Evolutionary conservation across 1,139 yeast genomes (phyloP).

Genomic region (Yamadazyma conglobata): DNA sequence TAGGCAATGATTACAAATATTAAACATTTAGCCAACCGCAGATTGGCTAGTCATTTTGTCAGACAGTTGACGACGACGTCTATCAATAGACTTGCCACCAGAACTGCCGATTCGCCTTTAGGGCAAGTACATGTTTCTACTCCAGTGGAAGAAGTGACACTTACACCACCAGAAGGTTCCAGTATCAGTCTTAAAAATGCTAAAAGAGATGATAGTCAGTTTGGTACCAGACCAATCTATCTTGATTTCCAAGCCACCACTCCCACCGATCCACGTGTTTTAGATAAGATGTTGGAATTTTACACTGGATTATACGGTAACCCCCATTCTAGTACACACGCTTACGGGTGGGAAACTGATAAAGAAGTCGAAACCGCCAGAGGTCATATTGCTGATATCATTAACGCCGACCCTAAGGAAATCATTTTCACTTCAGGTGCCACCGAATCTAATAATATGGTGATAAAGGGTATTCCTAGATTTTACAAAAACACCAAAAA

Average conservation of each 20-base stretch:
- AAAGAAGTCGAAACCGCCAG: constrained; percentile 88
- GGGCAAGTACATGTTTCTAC: constrained; percentile 15
- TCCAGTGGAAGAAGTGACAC: constrained; percentile 11
- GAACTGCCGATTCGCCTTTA: constrained; percentile 8
- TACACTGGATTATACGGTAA: constrained; percentile 95
- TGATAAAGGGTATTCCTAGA: constrained; percentile 90
- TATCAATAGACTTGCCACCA: constrained; percentile 10
- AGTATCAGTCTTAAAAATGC: constrained; percentile 42
- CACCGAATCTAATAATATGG: constrained; percentile 94
- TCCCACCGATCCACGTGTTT: constrained; percentile 94
- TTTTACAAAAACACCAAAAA: constrained; percentile 86
- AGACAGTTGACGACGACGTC: not conserved
- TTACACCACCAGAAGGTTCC: constrained; percentile 40
- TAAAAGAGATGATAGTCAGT: constrained; percentile 42
- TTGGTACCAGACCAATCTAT: constrained; percentile 83
- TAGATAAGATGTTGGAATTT: constrained; percentile 89
- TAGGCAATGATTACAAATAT: too few species aligned
- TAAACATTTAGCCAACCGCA: too few species aligned
- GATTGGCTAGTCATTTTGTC: too few species aligned
- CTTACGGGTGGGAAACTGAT: constrained; percentile 99
- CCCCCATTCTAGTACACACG: constrained; percentile 95
- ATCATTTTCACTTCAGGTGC: constrained; percentile 97
- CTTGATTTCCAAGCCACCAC: constrained; percentile 97
- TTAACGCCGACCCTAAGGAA: constrained; percentile 94
- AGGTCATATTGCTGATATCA: constrained; percentile 71